Base-by-base conservation (phyloP, 768 basidiomycete species). In the Pleurotus salmoneostramineus region DNA sequence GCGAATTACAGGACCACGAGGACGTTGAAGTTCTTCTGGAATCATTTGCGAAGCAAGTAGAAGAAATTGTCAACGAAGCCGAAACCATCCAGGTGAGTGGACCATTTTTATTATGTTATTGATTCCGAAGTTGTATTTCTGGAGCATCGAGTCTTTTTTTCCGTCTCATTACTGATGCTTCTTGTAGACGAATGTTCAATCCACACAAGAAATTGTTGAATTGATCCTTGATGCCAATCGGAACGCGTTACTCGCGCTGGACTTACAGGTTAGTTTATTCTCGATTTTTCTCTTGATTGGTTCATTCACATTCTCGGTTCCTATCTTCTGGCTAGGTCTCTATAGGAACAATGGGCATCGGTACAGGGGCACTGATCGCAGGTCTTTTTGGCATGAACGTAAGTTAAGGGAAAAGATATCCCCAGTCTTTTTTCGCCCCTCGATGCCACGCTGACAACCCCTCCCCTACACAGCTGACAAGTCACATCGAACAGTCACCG, bases 321-420 rank as follows among this genome's bases (percentile, higher is more conserved):
- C 6, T 15, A 44, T 59, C 56, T 27, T n/a, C n/a, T n/a, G n/a
- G 45, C 1, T 58, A 91, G 88, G 85, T 97, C 10, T 95, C 94
- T n/a, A 98, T 98, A 58, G 83, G 84, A 36, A 98, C 96, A 0
- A 85, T 98, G 74, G 96, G 96, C 0, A 81, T 98, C 58, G 95
- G 95, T 8, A 82, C 87, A 32, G 95, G 95, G 2, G 93, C 95
- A 12, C 77, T 98, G 36, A 74, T 96, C 5, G 94, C 94, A 48
- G 95, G 95, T 4, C 67, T 97, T 3, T 96, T 98, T 64, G 95
- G 95, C 12, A 98, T 98, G 95, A 98, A 97, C 70, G 94, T 95
- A 67, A 66, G 91, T n/a, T n/a, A n/a, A n/a, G n/a, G n/a, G n/a
- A n/a, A n/a, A n/a, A n/a, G n/a, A n/a, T n/a, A n/a, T n/a, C n/a